Conservation (phyloP, 768 basidiomycete species). For the Tylopilus felleus region DNA sequence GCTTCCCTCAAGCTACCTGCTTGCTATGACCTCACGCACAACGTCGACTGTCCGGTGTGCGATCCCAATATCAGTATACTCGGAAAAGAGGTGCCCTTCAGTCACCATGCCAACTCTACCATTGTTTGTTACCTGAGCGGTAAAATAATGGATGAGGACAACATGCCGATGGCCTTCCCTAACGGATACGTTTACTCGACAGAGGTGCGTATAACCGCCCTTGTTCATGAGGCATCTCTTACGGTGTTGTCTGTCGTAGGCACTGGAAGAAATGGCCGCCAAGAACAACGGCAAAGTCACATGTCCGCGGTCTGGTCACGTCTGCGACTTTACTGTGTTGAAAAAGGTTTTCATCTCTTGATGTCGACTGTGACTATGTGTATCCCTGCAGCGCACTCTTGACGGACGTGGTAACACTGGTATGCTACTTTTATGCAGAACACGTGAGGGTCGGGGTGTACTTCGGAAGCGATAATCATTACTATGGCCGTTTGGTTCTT, state of each 20-base stretch:
- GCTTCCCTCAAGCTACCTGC: conserved; percentile 86
- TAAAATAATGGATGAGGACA: conserved; percentile 92
- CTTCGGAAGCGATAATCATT: conserved; percentile 25
- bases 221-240: conserved; percentile 9
- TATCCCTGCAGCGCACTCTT: neutral
- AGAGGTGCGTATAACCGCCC: conserved; percentile 53
- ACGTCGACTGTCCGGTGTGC: conserved; percentile 91
- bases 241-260: conserved; percentile 42
- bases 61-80: conserved; percentile 72
- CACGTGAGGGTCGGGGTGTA: conserved; percentile 15
- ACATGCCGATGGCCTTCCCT: conserved; percentile 88
- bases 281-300: conserved; percentile 77
- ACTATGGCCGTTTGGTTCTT: conserved; percentile 9
- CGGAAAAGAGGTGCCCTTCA: conserved; percentile 82
- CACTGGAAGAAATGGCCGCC: conserved; percentile 82
- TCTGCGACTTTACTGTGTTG: conserved; percentile 61
- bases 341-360: conserved; percentile 91
- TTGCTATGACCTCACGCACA: conserved; percentile 68
- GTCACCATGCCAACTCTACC: conserved; percentile 93
- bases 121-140: conserved; percentile 91
- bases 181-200: conserved; percentile 91
- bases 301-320: conserved; percentile 72
- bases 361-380: conserved; percentile 9
- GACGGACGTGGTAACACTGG: neutral
- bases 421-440: neutral